Evolutionary conservation across 805 yeast genomes (phyloP).

Genomic region (Wickerhamiella cacticola): DNA sequence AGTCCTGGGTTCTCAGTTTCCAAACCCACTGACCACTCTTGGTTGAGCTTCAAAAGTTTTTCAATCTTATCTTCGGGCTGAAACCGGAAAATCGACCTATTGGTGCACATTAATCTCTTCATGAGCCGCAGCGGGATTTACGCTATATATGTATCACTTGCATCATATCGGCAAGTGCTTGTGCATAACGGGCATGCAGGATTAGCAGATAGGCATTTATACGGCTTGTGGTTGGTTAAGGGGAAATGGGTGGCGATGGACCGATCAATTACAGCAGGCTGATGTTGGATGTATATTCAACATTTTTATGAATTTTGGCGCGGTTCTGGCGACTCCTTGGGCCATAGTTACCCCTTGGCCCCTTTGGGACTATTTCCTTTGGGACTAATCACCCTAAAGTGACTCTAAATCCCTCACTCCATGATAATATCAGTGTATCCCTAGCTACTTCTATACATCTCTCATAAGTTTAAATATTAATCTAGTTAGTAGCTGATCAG

Average conservation of each 20-base stretch:
- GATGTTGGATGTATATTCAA: too few relatives aligned
- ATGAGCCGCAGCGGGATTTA: conserved; percentile 6
- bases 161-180: neutral
- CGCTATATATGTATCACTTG: conserved; percentile 1
- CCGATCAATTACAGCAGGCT: too few relatives aligned
- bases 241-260: neutral
- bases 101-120: conserved; percentile 3
- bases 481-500: conserved; percentile 29
- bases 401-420: too few relatives aligned
- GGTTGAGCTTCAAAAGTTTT: conserved; percentile 32
- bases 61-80: conserved; percentile 29
- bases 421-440: too few relatives aligned
- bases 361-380: neutral
- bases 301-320: too few relatives aligned
- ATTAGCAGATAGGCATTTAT: neutral
- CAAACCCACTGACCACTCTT: conserved; percentile 36
- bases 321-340: neutral
- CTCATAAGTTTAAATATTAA: too few relatives aligned
- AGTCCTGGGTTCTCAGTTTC: conserved; percentile 43
- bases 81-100: conserved; percentile 22
- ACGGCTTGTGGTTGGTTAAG: neutral
- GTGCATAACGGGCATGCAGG: conserved; percentile 3
- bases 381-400: neutral
- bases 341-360: neutral
- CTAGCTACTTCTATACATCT: too few relatives aligned